Evolutionary conservation across 257 asterid genomes (phyloP).

Genomic region (Phtheirospermum japonicum): DNA sequence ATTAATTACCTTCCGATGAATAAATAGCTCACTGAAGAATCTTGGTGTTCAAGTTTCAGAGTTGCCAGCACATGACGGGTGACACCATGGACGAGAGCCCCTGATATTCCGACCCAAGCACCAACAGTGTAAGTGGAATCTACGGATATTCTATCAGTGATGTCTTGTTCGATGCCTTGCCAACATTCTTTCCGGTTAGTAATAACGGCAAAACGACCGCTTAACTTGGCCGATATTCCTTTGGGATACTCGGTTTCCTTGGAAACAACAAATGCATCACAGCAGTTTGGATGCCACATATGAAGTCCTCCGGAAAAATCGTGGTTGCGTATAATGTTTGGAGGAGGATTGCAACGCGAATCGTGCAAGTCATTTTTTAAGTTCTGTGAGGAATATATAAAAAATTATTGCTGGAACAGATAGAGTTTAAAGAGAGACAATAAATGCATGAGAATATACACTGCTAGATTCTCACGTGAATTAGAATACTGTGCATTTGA

Average conservation of each 20-base stretch:
- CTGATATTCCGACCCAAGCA: slow-evolving; percentile 67
- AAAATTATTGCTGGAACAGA: slow-evolving; percentile 12
- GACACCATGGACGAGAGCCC: slow-evolving; percentile 36
- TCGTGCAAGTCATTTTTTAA: slow-evolving; percentile 23
- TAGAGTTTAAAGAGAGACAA: too few relatives aligned
- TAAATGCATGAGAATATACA: not conserved
- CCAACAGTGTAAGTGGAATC: slow-evolving; percentile 53
- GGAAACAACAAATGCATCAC: slow-evolving; percentile 52
- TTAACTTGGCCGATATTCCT: too few relatives aligned
- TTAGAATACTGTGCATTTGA: not conserved
- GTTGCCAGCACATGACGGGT: slow-evolving; percentile 58
- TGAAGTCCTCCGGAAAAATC: slow-evolving; percentile 68
- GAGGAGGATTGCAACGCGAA: slow-evolving; percentile 29
- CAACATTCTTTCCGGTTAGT: slow-evolving; percentile 66
- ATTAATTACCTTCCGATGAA: slow-evolving; percentile 65
- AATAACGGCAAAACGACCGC: slow-evolving; percentile 52
- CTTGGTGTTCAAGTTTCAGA: slow-evolving; percentile 49
- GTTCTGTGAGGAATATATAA: slow-evolving; percentile 32
- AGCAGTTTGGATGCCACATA: slow-evolving; percentile 66
- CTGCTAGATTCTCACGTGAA: too few relatives aligned
- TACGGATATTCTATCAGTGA: slow-evolving; percentile 46
- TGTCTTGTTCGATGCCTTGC: slow-evolving; percentile 94
- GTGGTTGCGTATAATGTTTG: slow-evolving; percentile 59
- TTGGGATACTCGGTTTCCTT: slow-evolving; percentile 35
- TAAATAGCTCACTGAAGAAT: slow-evolving; percentile 45